These are phyloP conservation scores for Zygnema circumcarinatum DNA, from an alignment of 139 green algal species.

Conservation along the genomic window DNA sequence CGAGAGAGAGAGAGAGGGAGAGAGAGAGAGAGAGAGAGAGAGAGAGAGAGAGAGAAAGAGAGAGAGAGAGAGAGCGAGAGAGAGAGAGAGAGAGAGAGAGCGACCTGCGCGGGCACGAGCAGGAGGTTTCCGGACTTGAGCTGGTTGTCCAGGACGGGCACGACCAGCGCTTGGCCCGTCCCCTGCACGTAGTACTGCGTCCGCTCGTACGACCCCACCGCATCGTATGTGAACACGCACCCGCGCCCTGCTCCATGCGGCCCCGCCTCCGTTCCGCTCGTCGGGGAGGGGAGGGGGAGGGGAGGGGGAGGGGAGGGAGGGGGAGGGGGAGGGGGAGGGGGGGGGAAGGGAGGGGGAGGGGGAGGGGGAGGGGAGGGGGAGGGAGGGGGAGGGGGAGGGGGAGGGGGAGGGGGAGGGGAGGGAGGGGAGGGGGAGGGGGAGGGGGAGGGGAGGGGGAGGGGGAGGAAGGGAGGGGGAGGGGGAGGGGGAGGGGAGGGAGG, in stretches of 20 bases:
- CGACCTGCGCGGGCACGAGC: slow-evolving; percentile 75
- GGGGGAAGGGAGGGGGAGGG: background rate
- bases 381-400: no score
- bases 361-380: no score
- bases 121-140: slow-evolving; percentile 90
- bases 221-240: slow-evolving; percentile 97
- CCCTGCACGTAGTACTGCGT: slow-evolving; percentile 74
- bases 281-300: background rate
- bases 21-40: background rate
- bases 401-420: no score
- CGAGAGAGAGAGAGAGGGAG: background rate
- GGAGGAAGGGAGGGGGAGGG: no score
- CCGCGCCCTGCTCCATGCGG: slow-evolving; percentile 75
- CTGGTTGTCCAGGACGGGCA: slow-evolving; percentile 99
- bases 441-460: no score
- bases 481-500: no score
- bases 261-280: background rate
- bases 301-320: background rate
- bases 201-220: slow-evolving; percentile 91
- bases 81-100: background rate
- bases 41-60: background rate
- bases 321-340: background rate
- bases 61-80: background rate
- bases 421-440: no score
- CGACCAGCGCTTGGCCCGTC: slow-evolving; percentile 92